Evolutionary conservation across 2,329 filamentous ascomycete species (phyloP).

Genomic region (Fusarium albosuccineum): DNA sequence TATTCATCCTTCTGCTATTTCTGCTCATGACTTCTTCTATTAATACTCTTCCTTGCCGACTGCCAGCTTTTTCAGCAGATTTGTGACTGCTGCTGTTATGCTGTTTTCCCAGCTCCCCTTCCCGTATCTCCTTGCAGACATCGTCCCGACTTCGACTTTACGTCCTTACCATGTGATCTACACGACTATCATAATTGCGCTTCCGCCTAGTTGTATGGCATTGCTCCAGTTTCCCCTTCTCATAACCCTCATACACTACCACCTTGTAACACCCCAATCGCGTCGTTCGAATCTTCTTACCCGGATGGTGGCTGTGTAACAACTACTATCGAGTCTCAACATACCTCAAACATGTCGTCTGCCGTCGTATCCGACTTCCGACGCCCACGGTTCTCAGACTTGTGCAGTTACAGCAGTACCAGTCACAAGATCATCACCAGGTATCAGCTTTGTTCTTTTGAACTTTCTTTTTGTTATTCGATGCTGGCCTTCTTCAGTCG

Average conservation of each 20-base stretch:
- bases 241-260: not conserved
- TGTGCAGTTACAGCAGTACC: not conserved
- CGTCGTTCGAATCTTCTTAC: not conserved
- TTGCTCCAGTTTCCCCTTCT: conserved; percentile 4
- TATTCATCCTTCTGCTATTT: not conserved
- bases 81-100: too few relatives aligned
- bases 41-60: conserved; percentile 1
- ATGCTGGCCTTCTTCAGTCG: not conserved
- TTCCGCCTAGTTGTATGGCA: not conserved
- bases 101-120: not conserved
- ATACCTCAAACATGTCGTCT: not conserved
- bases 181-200: conserved; percentile 15
- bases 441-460: not conserved
- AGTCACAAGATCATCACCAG: not conserved
- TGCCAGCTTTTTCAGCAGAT: not conserved
- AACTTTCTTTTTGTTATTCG: not conserved
- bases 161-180: not conserved
- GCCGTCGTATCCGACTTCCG: not conserved
- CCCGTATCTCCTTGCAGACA: not conserved
- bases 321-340: too few relatives aligned
- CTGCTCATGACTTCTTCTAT: conserved; percentile 7
- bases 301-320: not conserved
- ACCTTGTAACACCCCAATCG: not conserved
- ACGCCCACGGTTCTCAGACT: not conserved
- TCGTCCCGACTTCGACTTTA: not conserved